Evolutionary conservation across 2,329 filamentous ascomycete genomes (phyloP).

Genomic region (Orbilia oligospora): DNA sequence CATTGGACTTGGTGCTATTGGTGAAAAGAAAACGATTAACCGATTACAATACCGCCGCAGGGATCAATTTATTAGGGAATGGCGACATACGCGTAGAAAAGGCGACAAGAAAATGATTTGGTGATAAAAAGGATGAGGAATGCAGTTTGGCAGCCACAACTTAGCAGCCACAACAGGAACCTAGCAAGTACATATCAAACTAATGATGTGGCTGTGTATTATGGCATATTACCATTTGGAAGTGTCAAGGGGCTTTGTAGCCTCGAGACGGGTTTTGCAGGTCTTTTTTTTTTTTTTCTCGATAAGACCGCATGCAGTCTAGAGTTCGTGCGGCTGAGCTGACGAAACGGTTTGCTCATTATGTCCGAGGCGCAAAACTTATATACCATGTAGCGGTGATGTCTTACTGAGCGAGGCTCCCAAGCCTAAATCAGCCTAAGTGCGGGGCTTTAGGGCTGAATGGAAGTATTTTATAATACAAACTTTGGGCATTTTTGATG

Average conservation of each 20-base stretch:
- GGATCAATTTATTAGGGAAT: conserved; percentile 5
- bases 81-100: neutral
- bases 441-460: conserved; percentile 19
- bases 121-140: conserved; percentile 5
- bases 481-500: neutral
- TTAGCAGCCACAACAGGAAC: conserved; percentile 5
- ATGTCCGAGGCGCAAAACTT: neutral
- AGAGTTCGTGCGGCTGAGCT: conserved; percentile 20
- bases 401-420: neutral
- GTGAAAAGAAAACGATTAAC: neutral
- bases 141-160: neutral
- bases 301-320: conserved; percentile 5
- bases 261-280: no score
- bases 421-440: neutral
- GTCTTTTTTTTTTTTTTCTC: no score
- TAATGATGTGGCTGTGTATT: neutral
- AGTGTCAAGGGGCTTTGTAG: neutral
- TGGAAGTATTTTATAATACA: conserved; percentile 5
- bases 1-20: neutral
- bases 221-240: neutral
- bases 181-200: neutral
- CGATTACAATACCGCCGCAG: conserved; percentile 6
- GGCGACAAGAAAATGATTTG: neutral
- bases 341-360: neutral
- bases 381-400: neutral